phyloP scores from a whole-genome alignment of 2,329 filamentous ascomycete genomes.

The Tricladium varicosporioides region DNA sequence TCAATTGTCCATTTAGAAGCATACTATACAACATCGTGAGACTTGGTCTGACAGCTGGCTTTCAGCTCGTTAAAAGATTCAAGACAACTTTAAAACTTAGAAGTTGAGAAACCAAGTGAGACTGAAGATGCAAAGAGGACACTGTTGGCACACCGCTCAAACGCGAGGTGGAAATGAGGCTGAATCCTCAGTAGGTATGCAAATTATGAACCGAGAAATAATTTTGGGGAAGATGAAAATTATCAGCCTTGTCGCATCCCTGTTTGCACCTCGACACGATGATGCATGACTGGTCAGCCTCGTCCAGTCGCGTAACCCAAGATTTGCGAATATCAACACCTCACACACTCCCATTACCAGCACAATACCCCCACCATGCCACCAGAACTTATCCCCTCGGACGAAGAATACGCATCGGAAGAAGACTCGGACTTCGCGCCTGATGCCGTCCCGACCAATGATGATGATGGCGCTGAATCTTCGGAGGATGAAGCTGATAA shows the following conservation, averaged over 20 bases:
- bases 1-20: too few relatives aligned
- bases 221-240: neutral
- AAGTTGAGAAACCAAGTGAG: too few relatives aligned
- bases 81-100: too few relatives aligned
- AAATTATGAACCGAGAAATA: neutral
- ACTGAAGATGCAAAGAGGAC: neutral
- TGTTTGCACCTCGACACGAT: neutral
- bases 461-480: constrained; percentile 24
- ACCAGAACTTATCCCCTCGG: constrained; percentile 28
- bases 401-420: constrained; percentile 63
- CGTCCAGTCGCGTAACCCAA: constrained; percentile 2
- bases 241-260: neutral
- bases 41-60: neutral
- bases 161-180: neutral
- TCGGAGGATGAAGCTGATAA: constrained; percentile 33
- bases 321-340: neutral
- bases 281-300: constrained; percentile 4
- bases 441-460: constrained; percentile 45
- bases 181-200: neutral
- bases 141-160: neutral
- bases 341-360: neutral
- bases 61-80: too few relatives aligned
- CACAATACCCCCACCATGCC: constrained; percentile 24
- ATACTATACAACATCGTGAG: neutral
- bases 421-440: constrained; percentile 73